Evolutionary conservation across 2,329 filamentous ascomycete genomes (phyloP).

Genomic region (Fusarium floridanum): DNA sequence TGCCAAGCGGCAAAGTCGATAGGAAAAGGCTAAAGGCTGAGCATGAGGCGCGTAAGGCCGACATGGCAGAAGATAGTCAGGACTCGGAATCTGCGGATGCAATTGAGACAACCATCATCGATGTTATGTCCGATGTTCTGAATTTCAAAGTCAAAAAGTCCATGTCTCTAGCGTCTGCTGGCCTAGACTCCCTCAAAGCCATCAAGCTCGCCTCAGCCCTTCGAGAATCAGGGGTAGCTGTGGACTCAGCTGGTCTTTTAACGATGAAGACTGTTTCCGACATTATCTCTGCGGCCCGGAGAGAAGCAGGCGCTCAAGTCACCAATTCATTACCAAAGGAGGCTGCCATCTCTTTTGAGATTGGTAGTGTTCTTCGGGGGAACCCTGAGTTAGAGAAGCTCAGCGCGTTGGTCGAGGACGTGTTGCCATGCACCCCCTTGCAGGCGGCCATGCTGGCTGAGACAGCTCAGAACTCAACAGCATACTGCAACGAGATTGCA

Average conservation of each 20-base stretch:
- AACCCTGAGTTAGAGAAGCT: constrained; percentile 32
- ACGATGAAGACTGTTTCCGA: constrained; percentile 61
- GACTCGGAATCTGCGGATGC: constrained; percentile 35
- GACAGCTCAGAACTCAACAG: constrained; percentile 67
- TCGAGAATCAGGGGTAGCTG: constrained; percentile 65
- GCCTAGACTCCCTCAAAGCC: constrained; percentile 72
- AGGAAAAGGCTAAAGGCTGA: constrained; percentile 71
- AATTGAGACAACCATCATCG: constrained; percentile 51
- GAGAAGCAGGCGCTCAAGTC: background rate
- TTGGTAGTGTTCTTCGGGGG: constrained; percentile 32
- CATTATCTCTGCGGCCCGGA: constrained; percentile 37
- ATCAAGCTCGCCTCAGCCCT: constrained; percentile 72
- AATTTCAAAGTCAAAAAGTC: constrained; percentile 51
- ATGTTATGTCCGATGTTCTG: constrained; percentile 58
- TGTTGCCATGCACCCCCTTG: constrained; percentile 77
- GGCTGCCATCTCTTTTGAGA: constrained; percentile 30
- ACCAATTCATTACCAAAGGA: background rate
- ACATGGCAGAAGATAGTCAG: background rate
- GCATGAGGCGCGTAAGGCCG: constrained; percentile 51
- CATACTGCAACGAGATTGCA: constrained; percentile 85
- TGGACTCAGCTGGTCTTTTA: constrained; percentile 73
- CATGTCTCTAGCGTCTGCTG: constrained; percentile 64
- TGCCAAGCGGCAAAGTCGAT: constrained; percentile 89
- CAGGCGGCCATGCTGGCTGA: constrained; percentile 87
- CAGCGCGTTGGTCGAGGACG: constrained; percentile 51